These are phyloP conservation scores for Cercophora scortea DNA, from an alignment of 495 filamentous ascomycete genomes.

Conservation along the genomic window DNA sequence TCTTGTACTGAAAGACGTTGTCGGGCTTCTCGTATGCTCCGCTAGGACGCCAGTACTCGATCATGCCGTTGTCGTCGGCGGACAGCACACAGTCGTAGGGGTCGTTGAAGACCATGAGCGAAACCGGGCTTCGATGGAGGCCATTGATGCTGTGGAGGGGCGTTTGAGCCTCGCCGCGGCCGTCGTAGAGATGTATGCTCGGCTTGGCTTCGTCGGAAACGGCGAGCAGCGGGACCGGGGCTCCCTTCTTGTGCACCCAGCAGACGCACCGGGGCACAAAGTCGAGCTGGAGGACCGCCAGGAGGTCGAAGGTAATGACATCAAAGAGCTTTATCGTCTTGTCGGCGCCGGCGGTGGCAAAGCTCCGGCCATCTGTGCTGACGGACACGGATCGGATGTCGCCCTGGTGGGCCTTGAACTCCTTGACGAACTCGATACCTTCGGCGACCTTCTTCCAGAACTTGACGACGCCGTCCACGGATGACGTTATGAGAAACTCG, in stretches of 20 bases:
- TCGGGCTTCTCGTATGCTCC: conserved; percentile 82
- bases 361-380: conserved; percentile 86
- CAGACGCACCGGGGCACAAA: conserved; percentile 72
- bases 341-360: conserved; percentile 81
- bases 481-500: conserved; percentile 91
- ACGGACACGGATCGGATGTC: conserved; percentile 76
- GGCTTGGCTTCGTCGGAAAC: conserved; percentile 75
- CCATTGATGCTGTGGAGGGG: conserved; percentile 67
- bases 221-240: conserved; percentile 77
- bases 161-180: conserved; percentile 66
- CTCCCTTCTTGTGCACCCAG: conserved; percentile 86
- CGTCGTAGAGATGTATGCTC: conserved; percentile 77
- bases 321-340: conserved; percentile 94
- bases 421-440: conserved; percentile 95
- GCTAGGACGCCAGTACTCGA: conserved; percentile 90
- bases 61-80: conserved; percentile 82
- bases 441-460: conserved; percentile 97
- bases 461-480: conserved; percentile 87
- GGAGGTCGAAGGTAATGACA: conserved; percentile 86
- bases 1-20: conserved; percentile 86
- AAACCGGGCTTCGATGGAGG: conserved; percentile 71
- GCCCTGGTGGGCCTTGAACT: conserved; percentile 83
- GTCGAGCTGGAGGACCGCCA: conserved; percentile 70
- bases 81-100: conserved; percentile 84
- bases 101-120: conserved; percentile 83